These are phyloP conservation scores for Niebla homalea DNA, from an alignment of 495 filamentous ascomycete genomes.

Conservation along the genomic window DNA sequence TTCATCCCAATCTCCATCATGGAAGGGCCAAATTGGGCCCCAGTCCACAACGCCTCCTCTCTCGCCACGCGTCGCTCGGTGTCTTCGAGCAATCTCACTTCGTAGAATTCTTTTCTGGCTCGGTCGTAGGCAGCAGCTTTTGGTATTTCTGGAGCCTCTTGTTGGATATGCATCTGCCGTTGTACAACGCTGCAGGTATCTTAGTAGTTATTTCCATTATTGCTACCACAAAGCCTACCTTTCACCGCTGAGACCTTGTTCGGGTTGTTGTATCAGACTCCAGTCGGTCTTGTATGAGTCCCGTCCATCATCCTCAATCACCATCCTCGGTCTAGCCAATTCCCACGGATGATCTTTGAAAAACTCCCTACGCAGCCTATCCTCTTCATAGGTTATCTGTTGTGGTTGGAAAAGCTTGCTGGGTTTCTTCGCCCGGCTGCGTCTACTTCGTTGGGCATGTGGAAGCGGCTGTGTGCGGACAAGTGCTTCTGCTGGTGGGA, in stretches of 20 bases:
- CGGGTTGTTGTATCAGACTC: constrained; percentile 64
- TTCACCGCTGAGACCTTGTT: constrained; percentile 60
- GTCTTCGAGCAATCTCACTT: constrained; percentile 65
- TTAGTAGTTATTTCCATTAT: constrained; percentile 7
- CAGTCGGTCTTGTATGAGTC: constrained; percentile 66
- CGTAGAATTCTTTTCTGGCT: constrained; percentile 84
- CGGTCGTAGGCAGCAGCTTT: constrained; percentile 67
- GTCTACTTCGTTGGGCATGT: constrained; percentile 42
- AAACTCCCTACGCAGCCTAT: constrained; percentile 65
- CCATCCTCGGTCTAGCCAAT: constrained; percentile 70
- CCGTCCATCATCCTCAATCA: constrained; percentile 75
- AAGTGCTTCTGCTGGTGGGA: constrained; percentile 70
- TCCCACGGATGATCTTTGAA: constrained; percentile 96
- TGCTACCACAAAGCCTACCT: constrained; percentile 5
- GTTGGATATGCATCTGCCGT: constrained; percentile 72
- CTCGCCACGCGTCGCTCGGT: constrained; percentile 69
- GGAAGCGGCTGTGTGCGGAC: constrained; percentile 55
- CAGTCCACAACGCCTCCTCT: constrained; percentile 76
- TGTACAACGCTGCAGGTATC: constrained; percentile 65
- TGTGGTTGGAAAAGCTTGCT: constrained; percentile 71
- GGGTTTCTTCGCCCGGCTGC: constrained; percentile 44
- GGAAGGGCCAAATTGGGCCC: constrained; percentile 73
- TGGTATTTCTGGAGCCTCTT: constrained; percentile 46
- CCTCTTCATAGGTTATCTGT: constrained; percentile 70
- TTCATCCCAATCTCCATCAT: constrained; percentile 64